Conservation (phyloP, 2,329 filamentous ascomycete species). For the Colletotrichum shisoi region DNA sequence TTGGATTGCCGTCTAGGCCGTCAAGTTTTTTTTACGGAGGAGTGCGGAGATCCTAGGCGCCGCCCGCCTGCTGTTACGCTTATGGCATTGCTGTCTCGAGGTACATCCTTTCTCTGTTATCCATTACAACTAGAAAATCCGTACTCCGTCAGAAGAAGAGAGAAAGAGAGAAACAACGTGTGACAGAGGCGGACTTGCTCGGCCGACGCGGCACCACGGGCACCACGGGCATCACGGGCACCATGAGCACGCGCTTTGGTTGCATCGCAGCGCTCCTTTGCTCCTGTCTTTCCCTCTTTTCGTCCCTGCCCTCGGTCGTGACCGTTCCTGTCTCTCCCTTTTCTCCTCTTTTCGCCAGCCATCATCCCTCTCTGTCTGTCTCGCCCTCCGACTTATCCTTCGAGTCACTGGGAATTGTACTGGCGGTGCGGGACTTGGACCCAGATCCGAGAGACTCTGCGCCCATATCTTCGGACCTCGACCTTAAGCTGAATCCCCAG, state of each 20-base stretch:
- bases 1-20: slow-evolving; percentile 4
- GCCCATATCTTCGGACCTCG: slow-evolving; percentile 7
- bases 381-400: slow-evolving; percentile 10
- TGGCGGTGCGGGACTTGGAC: neutral
- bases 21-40: slow-evolving; percentile 15
- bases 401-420: neutral
- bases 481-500: too few species aligned
- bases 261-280: slow-evolving; percentile 28
- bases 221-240: slow-evolving; percentile 19
- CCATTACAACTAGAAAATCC: slow-evolving; percentile 5
- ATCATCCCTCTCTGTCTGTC: neutral
- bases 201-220: slow-evolving; percentile 31
- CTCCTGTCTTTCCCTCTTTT: neutral
- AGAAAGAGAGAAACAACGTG: slow-evolving; percentile 16
- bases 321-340: slow-evolving; percentile 3
- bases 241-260: slow-evolving; percentile 28
- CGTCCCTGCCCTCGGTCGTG: neutral
- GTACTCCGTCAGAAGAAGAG: slow-evolving; percentile 17
- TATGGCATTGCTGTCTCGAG: slow-evolving; percentile 3
- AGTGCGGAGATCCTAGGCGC: neutral
- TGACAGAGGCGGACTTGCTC: slow-evolving; percentile 41
- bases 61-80: neutral
- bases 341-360: neutral
- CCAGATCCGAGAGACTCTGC: slow-evolving; percentile 5
- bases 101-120: slow-evolving; percentile 21